Percentiles rank a stretch among this genome's conserved stretches.
Conservation (phyloP, 2,329 filamentous ascomycete species). For the Trichoderma atrobrunneum region DNA sequence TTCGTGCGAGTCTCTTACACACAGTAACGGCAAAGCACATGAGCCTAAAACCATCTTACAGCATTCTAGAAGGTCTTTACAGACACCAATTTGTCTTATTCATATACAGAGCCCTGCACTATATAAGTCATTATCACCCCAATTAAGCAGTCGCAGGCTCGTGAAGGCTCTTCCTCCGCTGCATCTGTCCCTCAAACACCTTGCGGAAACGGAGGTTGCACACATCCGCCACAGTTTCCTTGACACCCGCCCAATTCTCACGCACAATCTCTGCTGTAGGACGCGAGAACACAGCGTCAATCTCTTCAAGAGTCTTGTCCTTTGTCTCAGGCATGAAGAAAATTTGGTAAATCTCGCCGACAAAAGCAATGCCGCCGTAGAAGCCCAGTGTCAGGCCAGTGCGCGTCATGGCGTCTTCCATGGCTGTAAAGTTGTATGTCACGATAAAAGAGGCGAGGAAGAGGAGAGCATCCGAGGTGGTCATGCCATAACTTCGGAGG, state of each 20-base stretch:
- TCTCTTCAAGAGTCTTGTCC: slow-evolving; percentile 66
- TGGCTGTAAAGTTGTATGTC: slow-evolving; percentile 71
- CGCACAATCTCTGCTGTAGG: slow-evolving; percentile 61
- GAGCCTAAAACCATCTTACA: background rate
- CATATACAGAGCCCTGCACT: background rate
- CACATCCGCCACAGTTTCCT: slow-evolving; percentile 31
- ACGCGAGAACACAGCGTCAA: slow-evolving; percentile 63
- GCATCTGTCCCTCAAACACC: slow-evolving; percentile 26
- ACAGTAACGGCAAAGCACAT: no score
- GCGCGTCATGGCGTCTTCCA: slow-evolving; percentile 64
- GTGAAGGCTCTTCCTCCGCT: slow-evolving; percentile 18
- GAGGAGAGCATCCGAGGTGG: slow-evolving; percentile 62
- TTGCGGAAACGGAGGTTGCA: slow-evolving; percentile 25
- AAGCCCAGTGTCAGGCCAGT: slow-evolving; percentile 68
- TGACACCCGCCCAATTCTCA: slow-evolving; percentile 49
- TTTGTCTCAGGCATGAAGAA: slow-evolving; percentile 76
- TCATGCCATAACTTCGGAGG: slow-evolving; percentile 71
- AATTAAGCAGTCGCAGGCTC: slow-evolving; percentile 17
- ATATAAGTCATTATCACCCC: background rate
- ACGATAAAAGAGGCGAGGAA: slow-evolving; percentile 72
- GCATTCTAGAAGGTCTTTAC: background rate
- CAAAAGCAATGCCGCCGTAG: slow-evolving; percentile 68
- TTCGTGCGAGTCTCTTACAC: background rate
- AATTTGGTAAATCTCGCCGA: slow-evolving; percentile 70
- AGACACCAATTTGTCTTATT: background rate